Percentiles rank a stretch among this genome's conserved stretches.
Evolutionary conservation across 257 asterid species (phyloP).

Genomic region (Ocimum tenuiflorum): DNA sequence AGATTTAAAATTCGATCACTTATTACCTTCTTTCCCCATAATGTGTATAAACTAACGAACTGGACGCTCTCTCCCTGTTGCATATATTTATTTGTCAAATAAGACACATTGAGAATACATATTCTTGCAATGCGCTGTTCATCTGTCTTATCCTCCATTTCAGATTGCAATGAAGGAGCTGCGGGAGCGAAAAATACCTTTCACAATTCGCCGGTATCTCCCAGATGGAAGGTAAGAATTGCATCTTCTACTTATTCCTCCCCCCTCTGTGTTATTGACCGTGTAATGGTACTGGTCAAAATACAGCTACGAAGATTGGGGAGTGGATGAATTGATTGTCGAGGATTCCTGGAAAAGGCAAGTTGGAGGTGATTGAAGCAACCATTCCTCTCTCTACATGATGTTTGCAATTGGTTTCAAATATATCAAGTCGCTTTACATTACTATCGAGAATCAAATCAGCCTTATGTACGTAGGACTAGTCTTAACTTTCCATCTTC

Average conservation of each 20-base stretch:
- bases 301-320: slow-evolving; percentile 53
- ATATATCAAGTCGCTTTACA: too few relatives aligned
- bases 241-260: not conserved
- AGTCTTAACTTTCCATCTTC: too few relatives aligned
- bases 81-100: too few relatives aligned
- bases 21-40: too few relatives aligned
- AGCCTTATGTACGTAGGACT: too few relatives aligned
- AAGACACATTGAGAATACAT: too few relatives aligned
- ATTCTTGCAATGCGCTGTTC: not conserved
- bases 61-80: too few relatives aligned
- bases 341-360: slow-evolving; percentile 61
- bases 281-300: not conserved
- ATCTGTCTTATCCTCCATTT: not conserved
- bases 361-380: slow-evolving; percentile 44
- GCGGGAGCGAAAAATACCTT: slow-evolving; percentile 73
- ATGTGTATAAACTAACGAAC: too few relatives aligned
- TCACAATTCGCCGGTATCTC: slow-evolving; percentile 83
- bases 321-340: slow-evolving; percentile 49
- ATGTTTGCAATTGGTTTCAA: too few relatives aligned
- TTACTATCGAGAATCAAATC: too few relatives aligned
- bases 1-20: too few relatives aligned
- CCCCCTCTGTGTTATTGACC: not conserved
- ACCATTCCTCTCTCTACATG: too few relatives aligned
- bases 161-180: slow-evolving; percentile 97
- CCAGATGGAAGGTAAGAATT: slow-evolving; percentile 77